Evolutionary conservation across 306 rosid genomes (phyloP).

Genomic region (Geum urbanum): DNA sequence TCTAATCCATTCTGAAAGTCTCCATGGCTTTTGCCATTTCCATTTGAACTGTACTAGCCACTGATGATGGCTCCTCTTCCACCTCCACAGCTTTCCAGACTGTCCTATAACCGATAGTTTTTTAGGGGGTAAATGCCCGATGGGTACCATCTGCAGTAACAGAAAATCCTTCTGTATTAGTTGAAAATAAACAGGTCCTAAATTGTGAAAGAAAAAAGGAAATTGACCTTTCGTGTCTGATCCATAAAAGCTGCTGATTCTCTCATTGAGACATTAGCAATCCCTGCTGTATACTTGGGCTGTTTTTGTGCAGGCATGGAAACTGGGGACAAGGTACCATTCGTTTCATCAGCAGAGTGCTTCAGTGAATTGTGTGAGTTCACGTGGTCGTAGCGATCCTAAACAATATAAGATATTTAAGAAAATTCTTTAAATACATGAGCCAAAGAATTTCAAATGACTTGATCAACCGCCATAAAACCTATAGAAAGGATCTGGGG

Average conservation of each 20-base stretch:
- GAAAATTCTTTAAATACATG: slow-evolving; percentile 1
- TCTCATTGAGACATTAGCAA: slow-evolving; percentile 65
- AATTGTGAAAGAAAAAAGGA: slow-evolving; percentile 18
- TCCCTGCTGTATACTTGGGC: slow-evolving; percentile 82
- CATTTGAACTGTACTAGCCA: slow-evolving; percentile 95
- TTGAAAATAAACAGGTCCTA: slow-evolving; percentile 19
- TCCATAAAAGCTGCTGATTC: slow-evolving; percentile 69
- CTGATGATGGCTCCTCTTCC: slow-evolving; percentile 99
- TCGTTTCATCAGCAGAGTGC: slow-evolving; percentile 62
- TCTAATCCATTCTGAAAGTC: slow-evolving; percentile 88
- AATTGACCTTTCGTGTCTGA: slow-evolving; percentile 68
- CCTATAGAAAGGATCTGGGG: not conserved
- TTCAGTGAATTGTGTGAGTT: slow-evolving; percentile 61
- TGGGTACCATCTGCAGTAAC: slow-evolving; percentile 77
- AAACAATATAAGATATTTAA: slow-evolving; percentile 20
- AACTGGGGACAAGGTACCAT: slow-evolving; percentile 60
- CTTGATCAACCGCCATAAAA: not conserved
- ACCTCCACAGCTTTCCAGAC: slow-evolving; percentile 91
- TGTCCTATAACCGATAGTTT: slow-evolving; percentile 79
- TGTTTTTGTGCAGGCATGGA: slow-evolving; percentile 85
- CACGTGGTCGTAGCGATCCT: slow-evolving; percentile 45
- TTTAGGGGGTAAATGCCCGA: slow-evolving; percentile 74
- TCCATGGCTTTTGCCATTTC: slow-evolving; percentile 99
- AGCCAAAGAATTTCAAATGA: not conserved
- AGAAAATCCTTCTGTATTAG: slow-evolving; percentile 29